Evolutionary conservation across 2,329 filamentous ascomycete species (phyloP).

Genomic region (Curvularia sp.): DNA sequence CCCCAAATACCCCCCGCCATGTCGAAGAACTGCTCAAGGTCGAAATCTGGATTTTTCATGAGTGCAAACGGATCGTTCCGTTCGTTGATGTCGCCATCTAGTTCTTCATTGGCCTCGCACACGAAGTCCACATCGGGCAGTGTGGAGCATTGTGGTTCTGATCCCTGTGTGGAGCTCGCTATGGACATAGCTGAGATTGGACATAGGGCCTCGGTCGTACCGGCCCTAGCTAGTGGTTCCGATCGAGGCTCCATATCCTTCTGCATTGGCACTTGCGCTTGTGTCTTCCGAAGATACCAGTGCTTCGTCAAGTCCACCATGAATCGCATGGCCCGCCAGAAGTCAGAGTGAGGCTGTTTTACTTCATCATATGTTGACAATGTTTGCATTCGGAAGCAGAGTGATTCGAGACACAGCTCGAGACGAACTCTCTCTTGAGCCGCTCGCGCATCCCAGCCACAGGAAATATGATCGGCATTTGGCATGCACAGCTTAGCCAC

Average conservation of each 20-base stretch:
- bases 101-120: slow-evolving; percentile 6
- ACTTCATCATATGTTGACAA: slow-evolving; percentile 34
- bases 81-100: slow-evolving; percentile 7
- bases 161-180: slow-evolving; percentile 7
- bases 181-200: slow-evolving; percentile 14
- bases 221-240: slow-evolving; percentile 15
- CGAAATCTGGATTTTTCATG: slow-evolving; percentile 38
- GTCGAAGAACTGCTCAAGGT: slow-evolving; percentile 46
- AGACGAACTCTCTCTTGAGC: slow-evolving; percentile 43
- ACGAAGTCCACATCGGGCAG: slow-evolving; percentile 9
- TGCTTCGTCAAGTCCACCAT: slow-evolving; percentile 39
- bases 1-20: slow-evolving; percentile 39
- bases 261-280: slow-evolving; percentile 6
- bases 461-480: slow-evolving; percentile 27
- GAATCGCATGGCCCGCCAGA: slow-evolving; percentile 42
- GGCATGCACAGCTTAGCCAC: slow-evolving; percentile 42
- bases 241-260: slow-evolving; percentile 7
- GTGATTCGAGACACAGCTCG: slow-evolving; percentile 43
- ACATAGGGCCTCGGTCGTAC: slow-evolving; percentile 14
- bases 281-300: slow-evolving; percentile 43
- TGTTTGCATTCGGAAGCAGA: slow-evolving; percentile 45
- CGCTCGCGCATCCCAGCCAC: slow-evolving; percentile 42
- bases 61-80: slow-evolving; percentile 30
- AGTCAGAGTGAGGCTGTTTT: slow-evolving; percentile 38
- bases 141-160: neutral